These are phyloP conservation scores for Immersiella caudata DNA, from an alignment of 495 filamentous ascomycete species.

Conservation along the genomic window DNA sequence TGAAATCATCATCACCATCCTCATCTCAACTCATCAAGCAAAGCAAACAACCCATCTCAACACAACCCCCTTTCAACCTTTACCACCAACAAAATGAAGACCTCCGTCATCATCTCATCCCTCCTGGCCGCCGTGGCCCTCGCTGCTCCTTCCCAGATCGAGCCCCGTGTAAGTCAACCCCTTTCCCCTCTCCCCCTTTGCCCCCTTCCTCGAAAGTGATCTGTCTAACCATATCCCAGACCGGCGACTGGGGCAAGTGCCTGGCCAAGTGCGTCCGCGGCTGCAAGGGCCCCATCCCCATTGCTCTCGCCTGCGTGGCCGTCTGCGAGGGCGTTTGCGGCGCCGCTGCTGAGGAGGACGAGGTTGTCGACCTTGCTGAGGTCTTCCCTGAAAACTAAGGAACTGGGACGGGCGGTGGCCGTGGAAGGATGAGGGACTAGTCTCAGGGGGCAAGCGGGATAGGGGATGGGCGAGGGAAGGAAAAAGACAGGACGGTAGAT, in stretches of 20 bases:
- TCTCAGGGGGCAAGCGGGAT: no score
- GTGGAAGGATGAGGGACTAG: no score
- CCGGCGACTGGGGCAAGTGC: slow-evolving; percentile 2
- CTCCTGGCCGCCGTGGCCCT: not conserved
- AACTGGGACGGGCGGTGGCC: no score
- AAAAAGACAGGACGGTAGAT: no score
- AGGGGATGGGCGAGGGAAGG: no score
- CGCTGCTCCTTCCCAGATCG: not conserved
- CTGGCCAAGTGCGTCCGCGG: not conserved
- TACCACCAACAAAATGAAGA: not conserved
- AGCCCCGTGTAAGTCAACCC: not conserved
- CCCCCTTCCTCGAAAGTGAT: no score
- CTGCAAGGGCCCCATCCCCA: not conserved
- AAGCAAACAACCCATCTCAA: not conserved
- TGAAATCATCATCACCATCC: not conserved
- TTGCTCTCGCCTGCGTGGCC: not conserved
- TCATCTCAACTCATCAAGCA: not conserved
- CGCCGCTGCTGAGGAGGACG: no score
- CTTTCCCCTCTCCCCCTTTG: not conserved
- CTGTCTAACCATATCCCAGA: not conserved
- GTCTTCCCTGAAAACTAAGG: no score
- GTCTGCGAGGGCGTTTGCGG: no score
- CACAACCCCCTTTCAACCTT: not conserved
- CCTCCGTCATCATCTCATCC: not conserved
- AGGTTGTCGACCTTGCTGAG: no score